These are phyloP conservation scores for Botrytis tulipae DNA, from an alignment of 2,329 filamentous ascomycete genomes.

Conservation along the genomic window DNA sequence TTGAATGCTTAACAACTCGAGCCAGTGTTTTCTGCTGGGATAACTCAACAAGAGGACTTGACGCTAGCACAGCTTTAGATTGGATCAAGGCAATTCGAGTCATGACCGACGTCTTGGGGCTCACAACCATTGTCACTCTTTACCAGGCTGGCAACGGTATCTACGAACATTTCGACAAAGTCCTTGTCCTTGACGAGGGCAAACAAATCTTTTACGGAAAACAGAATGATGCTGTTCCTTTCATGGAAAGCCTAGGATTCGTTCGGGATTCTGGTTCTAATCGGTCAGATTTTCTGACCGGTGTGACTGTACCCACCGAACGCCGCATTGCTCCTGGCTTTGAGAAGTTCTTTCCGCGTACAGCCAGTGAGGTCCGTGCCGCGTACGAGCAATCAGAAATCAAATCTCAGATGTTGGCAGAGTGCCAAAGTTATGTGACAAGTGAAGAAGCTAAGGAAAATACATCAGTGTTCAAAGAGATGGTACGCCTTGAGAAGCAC, in stretches of 20 bases:
- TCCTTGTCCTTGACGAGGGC: constrained; percentile 64
- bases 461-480: constrained; percentile 51
- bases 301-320: constrained; percentile 55
- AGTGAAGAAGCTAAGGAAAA: constrained; percentile 47
- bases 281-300: constrained; percentile 63
- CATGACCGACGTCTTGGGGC: constrained; percentile 60
- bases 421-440: constrained; percentile 42
- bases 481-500: constrained; percentile 54
- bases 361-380: constrained; percentile 40
- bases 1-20: constrained; percentile 61
- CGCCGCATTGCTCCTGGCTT: constrained; percentile 53
- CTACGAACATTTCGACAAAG: constrained; percentile 68
- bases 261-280: constrained; percentile 60
- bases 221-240: constrained; percentile 55
- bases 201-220: constrained; percentile 66
- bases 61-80: constrained; percentile 65
- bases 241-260: constrained; percentile 65
- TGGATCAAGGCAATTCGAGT: constrained; percentile 53
- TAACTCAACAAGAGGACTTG: constrained; percentile 69
- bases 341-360: constrained; percentile 47
- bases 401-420: neutral
- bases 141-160: constrained; percentile 71
- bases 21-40: constrained; percentile 71
- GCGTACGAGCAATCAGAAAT: neutral
- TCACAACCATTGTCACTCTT: constrained; percentile 60